Evolutionary conservation across 2,329 filamentous ascomycete genomes (phyloP), one percentile per base, ranked within the genome.

Genomic region (Aspergillus sp.): DNA sequence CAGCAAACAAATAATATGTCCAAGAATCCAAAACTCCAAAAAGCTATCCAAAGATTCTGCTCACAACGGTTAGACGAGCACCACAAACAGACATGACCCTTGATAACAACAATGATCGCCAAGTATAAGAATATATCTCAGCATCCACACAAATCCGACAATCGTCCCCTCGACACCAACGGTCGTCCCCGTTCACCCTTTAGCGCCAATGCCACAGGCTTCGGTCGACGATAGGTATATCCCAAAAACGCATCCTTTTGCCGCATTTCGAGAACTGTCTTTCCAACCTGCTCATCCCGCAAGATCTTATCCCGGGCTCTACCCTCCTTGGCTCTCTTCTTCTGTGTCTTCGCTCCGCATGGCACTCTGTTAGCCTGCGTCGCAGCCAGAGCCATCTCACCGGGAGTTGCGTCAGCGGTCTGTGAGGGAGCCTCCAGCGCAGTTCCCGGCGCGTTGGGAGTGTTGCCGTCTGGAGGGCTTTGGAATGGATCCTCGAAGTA

Each of bases 171-270:
- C 13, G 49, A 35, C 19, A 61, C 41, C 13, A 57, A 49, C 13
- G 59, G 52, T 38, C 64, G 59, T 12, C 66, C 66, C 48, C 64
- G 56, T 38, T 69, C 63, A 22, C 54, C 53, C n/a, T 61, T 59
- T 13, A 72, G 52, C 2, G 63, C 66, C 49, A 67, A 51, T 27
- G 58, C 53, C 43, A 68, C 59, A 3, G 63, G 60, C 45, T 65
- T 70, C 3, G 71, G 70, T 39, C 69, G 67, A 32, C 83, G 80
- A 75, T 93, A 97, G 2, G 86, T 88, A 64, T 98, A 98, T 1
- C 91, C 91, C 52, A 94, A 69, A 67, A 97, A 97, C 0, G 89
- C 90, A 22, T 81, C 86, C 63, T 79, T 80, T 69, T 91, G 95
- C 50, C 93, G 80, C 54, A 93, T 78, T 56, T 88, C 83, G 66